phyloP scores from a whole-genome alignment of 345 rosid species.

The Eucalyptus fibrosa region DNA sequence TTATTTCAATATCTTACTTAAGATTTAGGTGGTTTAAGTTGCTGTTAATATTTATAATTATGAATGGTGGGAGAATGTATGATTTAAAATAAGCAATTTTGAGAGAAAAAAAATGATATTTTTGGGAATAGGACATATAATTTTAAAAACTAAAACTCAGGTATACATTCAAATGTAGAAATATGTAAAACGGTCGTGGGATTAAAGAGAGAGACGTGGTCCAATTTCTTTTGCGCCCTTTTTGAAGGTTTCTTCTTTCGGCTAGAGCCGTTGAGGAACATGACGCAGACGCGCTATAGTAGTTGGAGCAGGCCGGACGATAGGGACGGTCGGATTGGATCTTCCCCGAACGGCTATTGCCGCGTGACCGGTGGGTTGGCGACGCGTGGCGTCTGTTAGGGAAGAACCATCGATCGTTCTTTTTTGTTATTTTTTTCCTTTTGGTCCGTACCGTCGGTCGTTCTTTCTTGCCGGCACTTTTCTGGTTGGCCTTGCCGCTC shows the following conservation, averaged over 20 bases:
- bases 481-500: too few relatives aligned
- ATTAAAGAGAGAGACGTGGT: not conserved
- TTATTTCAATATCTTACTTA: too few relatives aligned
- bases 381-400: not conserved
- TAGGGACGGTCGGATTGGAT: not conserved
- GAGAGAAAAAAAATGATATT: not conserved
- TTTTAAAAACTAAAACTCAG: not conserved
- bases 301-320: not conserved
- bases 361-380: not conserved
- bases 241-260: not conserved
- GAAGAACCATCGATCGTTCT: not conserved
- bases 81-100: fast-evolving
- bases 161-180: not conserved
- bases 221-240: not conserved
- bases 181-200: not conserved
- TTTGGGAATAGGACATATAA: fast-evolving
- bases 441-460: not conserved
- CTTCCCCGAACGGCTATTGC: not conserved
- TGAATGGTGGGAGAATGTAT: fast-evolving
- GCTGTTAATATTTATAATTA: fast-evolving
- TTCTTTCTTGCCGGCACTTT: too few relatives aligned
- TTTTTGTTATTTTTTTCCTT: too few relatives aligned
- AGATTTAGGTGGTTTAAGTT: fast-evolving
- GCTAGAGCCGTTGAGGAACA: not conserved
- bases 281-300: not conserved